Base-by-base conservation (phyloP, 768 basidiomycete species). In the Lactifluus piperatus region DNA sequence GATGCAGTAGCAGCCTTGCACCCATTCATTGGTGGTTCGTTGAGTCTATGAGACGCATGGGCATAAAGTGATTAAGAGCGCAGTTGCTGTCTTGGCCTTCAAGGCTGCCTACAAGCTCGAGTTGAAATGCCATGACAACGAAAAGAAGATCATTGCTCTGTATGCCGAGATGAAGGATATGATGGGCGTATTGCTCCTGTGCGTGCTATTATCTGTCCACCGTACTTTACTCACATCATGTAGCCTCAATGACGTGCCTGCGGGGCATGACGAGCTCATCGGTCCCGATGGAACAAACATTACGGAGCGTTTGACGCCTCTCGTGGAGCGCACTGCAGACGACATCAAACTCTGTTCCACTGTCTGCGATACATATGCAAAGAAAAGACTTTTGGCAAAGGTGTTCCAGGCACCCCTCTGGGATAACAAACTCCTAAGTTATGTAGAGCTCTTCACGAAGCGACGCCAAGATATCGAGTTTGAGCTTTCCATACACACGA, bases 11-110 rank as follows among this genome's bases (percentile, higher is more conserved):
- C 66, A 1, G 60, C 63, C 9, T 52, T 71, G 18, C 70, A 71
- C 53, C 68, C 69, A 5, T 67, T 70, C 54, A 66, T 71, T n/a
- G 51, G 62, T 20, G 60, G 70, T 69, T 22, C n/a, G 62, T 48
- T 30, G 20, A 18, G 26, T 30, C 24, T 26, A 1, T 22, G 34
- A 16, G 2, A 8, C 13, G 22, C 30, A 13, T n/a, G 7, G 47
- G 16, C 9, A n/a, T 10, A 2, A 27, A 34, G 2, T 57, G 20
- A 49, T 36, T 2, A 29, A 36, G 20, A 10, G 30, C 4, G 9
- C n/a, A 72, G 81, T 78, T 52, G 77, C 75, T 32, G 77, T 81
- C 14, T 65, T 74, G 16, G 79, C 80, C 1, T 82, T 82, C 67
- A 73, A 75, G 36, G 68, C 77, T 0, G 77, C 79, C 3, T 71